Base-by-base conservation (phyloP, 129 eudicot species). In the Heracleum sosnowskyi region DNA sequence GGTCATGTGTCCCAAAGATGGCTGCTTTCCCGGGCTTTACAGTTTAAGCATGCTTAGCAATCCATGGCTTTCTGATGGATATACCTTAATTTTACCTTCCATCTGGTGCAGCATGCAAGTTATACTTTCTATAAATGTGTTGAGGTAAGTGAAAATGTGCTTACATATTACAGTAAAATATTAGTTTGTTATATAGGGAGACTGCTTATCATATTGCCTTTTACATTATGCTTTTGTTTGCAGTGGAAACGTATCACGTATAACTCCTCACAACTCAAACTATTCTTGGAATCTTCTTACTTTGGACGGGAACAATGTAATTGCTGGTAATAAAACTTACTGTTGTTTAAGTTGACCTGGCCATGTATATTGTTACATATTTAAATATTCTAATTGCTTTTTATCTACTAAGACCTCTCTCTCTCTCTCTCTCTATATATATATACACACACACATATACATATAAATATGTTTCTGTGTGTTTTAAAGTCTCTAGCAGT, bases 1-100 rank as follows among this genome's bases (percentile, higher is more conserved):
- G 71, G 96, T 92, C 84, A 90, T 90, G 92, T 88, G 97, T 82
- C 87, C 97, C 26, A 91, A 88, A 75, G 96, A 92, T 82, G 93
- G 89, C 29, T 78, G 92, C 83, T 96, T 96, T 80, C 99, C 99
- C n/a, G 99, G 99, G 64, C 83, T 96, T 53, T 96, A 96, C 83
- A 83, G 89, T 75, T 77, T 76, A 20, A 80, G 76, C 40, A 51
- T 90, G 46, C 93, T 88, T 22, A 63, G 81, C 77, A 79, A 82
- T 46, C 99, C 99, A 11, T 96, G 97, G 97, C 97, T 96, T 79
- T 88, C 97, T 79, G 97, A 96, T 89, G 99, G 94, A 79, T 81
- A 72, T 76, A 90, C 97, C 24, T 81, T 92, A 83, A 88, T 96
- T 73, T 76, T 96, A 70, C 82, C 97, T 57, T 96, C 99, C 83